Conservation (phyloP, 106 monocot species). For the Dioscorea dumetorum region DNA sequence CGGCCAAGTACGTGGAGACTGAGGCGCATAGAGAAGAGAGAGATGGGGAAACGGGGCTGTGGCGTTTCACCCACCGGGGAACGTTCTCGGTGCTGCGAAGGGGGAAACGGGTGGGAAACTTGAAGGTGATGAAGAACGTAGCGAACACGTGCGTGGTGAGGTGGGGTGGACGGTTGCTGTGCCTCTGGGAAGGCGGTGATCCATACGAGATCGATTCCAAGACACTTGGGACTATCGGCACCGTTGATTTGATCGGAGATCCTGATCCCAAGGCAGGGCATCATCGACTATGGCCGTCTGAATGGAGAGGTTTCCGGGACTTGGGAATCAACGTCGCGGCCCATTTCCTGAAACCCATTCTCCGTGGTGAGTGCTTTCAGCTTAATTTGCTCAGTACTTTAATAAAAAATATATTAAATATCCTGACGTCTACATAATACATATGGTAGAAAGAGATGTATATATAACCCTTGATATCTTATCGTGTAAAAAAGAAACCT, state of each 20-base stretch:
- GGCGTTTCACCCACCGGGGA: conserved; percentile 81
- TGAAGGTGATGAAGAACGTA: conserved; percentile 98
- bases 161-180: conserved; percentile 65
- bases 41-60: conserved; percentile 17
- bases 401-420: background rate
- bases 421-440: background rate
- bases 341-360: conserved; percentile 43
- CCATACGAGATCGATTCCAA: conserved; percentile 66
- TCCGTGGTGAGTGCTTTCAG: conserved; percentile 29
- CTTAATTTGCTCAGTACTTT: too few relatives aligned
- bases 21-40: conserved; percentile 63
- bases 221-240: conserved; percentile 53
- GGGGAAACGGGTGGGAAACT: conserved; percentile 59
- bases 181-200: conserved; percentile 86
- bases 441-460: too few relatives aligned
- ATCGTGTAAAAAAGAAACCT: too few relatives aligned
- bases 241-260: conserved; percentile 28
- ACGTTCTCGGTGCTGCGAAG: conserved; percentile 77
- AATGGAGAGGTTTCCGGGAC: background rate
- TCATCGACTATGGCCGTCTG: background rate
- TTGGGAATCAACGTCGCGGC: conserved; percentile 54
- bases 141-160: conserved; percentile 71
- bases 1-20: conserved; percentile 69
- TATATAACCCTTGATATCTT: too few relatives aligned
- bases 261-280: background rate